A percentile compares a stretch with the other conserved stretches of the same genome.
Evolutionary conservation across 164 flowering plant species (phyloP).

Genomic region (grape (Vitis vinifera)): ASM3070453v1 NC_081823.1:26489501-26490000

Average conservation of each 20-base stretch:
- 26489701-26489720: conserved; percentile 76
- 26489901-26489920: conserved; percentile 47
- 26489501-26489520: conserved; percentile 73
- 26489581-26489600: conserved; percentile 58
- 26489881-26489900: conserved; percentile 29
- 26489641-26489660: conserved; percentile 42
- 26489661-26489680: conserved; percentile 37
- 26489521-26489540: conserved; percentile 60
- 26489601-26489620: conserved; percentile 59
- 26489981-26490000: conserved; percentile 62
- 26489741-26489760: not conserved
- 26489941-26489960: conserved; percentile 72
- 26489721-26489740: conserved; percentile 59
- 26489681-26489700: conserved; percentile 40
- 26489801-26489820: conserved; percentile 4
- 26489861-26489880: conserved; percentile 49
- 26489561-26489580: conserved; percentile 71
- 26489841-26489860: conserved; percentile 77
- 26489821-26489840: conserved; percentile 59
- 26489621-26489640: conserved; percentile 22
- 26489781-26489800: not conserved
- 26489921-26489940: conserved; percentile 61
- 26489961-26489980: conserved; percentile 63
- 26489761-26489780: not conserved
- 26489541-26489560: conserved; percentile 84